A percentile compares a stretch with the other conserved stretches of the same genome.
phyloP scores from a whole-genome alignment of 352 stramenopile species.

The Phytophthora podocarpi region DNA sequence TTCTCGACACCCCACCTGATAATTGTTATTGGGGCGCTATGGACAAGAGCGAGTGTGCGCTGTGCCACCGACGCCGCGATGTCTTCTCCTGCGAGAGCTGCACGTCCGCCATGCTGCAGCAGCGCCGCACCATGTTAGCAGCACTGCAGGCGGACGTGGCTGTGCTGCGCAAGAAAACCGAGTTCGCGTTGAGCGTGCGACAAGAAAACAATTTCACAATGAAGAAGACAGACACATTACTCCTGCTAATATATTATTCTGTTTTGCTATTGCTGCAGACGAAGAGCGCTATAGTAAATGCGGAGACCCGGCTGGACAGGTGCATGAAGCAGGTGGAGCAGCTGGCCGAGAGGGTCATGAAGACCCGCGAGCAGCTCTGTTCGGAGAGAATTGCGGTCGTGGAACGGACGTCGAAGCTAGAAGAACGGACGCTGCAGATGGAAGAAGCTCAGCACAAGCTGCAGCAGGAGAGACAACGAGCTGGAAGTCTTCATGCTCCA shows the following conservation, averaged over 20 bases:
- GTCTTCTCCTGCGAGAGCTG: constrained; percentile 73
- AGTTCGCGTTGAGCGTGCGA: constrained; percentile 66
- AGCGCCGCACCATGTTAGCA: constrained; percentile 75
- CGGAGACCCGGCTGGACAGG: constrained; percentile 51
- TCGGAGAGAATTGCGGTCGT: constrained; percentile 67
- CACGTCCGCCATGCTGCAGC: constrained; percentile 70
- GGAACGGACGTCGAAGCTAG: constrained; percentile 55
- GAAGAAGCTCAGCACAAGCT: constrained; percentile 53
- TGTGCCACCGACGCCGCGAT: constrained; percentile 55
- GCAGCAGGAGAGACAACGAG: constrained; percentile 34
- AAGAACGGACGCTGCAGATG: constrained; percentile 46
- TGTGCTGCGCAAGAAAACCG: constrained; percentile 80
- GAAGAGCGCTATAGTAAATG: constrained; percentile 54
- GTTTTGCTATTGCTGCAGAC: constrained; percentile 31
- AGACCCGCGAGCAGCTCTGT: constrained; percentile 70
- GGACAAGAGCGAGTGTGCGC: constrained; percentile 55
- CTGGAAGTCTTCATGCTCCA: constrained; percentile 47
- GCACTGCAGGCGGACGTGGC: constrained; percentile 79
- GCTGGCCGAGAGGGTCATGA: constrained; percentile 69
- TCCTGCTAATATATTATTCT: background rate
- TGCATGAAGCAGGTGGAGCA: constrained; percentile 65
- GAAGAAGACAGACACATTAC: background rate
- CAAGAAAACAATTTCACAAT: background rate
- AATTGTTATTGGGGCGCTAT: constrained; percentile 37
- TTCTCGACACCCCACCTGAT: background rate